phyloP scores from a whole-genome alignment of 1,284 basidiomycete species.

The Afroboletus lepidellus region DNA sequence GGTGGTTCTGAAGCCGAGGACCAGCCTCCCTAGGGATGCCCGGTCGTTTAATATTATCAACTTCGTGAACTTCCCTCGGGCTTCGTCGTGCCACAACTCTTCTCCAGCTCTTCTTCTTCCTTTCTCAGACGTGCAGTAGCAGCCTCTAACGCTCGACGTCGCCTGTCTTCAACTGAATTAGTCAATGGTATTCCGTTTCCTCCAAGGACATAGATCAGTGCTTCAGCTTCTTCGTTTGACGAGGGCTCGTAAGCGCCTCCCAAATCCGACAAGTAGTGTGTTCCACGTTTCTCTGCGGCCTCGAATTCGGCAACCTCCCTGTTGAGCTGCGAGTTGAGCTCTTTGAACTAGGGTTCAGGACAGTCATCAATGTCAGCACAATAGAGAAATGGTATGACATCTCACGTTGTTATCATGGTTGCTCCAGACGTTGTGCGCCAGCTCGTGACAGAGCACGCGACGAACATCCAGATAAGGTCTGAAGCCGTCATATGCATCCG shows the following conservation, averaged over 20 bases:
- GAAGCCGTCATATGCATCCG: constrained; percentile 69
- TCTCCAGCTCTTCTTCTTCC: constrained; percentile 71
- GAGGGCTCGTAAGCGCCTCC: constrained; percentile 49
- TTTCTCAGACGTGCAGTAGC: constrained; percentile 55
- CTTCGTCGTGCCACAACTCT: constrained; percentile 59
- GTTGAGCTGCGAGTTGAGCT: constrained; percentile 72
- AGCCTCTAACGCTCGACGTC: constrained; percentile 55
- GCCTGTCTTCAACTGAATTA: constrained; percentile 56
- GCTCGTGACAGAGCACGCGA: constrained; percentile 71
- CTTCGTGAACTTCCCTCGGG: background rate
- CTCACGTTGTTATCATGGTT: constrained; percentile 72
- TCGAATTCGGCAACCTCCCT: constrained; percentile 71
- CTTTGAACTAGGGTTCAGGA: constrained; percentile 52
- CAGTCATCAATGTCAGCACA: background rate
- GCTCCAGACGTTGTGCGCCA: constrained; percentile 71
- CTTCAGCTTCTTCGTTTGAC: constrained; percentile 55
- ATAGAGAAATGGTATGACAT: background rate
- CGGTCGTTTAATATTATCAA: no score
- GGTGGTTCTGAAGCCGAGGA: no score
- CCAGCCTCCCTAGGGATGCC: no score
- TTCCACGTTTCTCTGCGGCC: constrained; percentile 47
- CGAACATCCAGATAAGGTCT: constrained; percentile 63
- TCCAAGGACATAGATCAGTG: constrained; percentile 46
- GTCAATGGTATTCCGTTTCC: constrained; percentile 31
- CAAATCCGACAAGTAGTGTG: constrained; percentile 48